A percentile compares a stretch with the other conserved stretches of the same genome.
These are phyloP conservation scores for Hanseniaspora valbyensis DNA, from an alignment of 805 yeast species.

Conservation along the genomic window DNA sequence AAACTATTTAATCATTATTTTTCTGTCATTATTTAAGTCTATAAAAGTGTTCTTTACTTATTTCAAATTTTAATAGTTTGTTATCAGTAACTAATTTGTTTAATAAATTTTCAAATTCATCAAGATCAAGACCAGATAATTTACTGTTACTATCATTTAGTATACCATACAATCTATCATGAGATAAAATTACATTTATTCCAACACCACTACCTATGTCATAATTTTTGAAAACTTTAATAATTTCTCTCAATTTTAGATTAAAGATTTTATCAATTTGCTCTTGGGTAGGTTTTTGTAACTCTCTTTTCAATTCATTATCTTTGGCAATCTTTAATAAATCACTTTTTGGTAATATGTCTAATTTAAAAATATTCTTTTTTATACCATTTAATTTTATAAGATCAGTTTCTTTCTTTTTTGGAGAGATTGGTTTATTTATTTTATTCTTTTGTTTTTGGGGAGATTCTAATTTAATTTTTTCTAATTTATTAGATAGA, in stretches of 20 bases:
- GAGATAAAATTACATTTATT: conserved; percentile 8
- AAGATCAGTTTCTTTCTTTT: background rate
- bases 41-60: conserved; percentile 9
- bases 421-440: background rate
- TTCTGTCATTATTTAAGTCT: conserved; percentile 5
- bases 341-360: conserved; percentile 3
- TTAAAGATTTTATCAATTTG: background rate
- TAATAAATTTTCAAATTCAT: conserved; percentile 5
- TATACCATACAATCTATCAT: conserved; percentile 9
- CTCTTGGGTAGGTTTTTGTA: background rate
- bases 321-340: background rate
- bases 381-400: background rate
- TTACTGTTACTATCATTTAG: conserved; percentile 4
- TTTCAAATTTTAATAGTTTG: background rate
- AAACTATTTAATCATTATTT: too few relatives aligned
- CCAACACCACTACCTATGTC: conserved; percentile 13
- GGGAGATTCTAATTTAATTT: background rate
- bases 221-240: conserved; percentile 7
- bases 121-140: background rate
- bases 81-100: background rate
- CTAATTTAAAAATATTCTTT: conserved; percentile 10
- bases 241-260: background rate
- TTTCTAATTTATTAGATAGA: too few relatives aligned
- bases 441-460: background rate
- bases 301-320: background rate